Percentiles rank a stretch among this genome's conserved stretches.
Evolutionary conservation across 768 basidiomycete genomes (phyloP).

Genomic region (Chalciporus sphaerocephalus): DNA sequence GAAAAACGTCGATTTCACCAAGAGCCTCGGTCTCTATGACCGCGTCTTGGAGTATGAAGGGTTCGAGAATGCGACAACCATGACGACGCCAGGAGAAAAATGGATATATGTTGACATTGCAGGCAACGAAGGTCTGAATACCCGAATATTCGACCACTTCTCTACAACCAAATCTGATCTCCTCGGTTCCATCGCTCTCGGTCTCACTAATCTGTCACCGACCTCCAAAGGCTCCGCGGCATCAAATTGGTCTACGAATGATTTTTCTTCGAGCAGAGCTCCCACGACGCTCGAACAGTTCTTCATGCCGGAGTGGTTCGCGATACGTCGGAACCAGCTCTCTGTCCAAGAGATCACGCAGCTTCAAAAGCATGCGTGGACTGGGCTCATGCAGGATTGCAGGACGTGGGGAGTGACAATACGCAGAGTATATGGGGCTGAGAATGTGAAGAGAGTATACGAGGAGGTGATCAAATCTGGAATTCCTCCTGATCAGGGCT

Average conservation of each 20-base stretch:
- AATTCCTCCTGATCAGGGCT: slow-evolving; percentile 51
- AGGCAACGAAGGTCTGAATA: slow-evolving; percentile 50
- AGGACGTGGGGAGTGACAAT: slow-evolving; percentile 48
- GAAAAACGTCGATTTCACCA: slow-evolving; percentile 52
- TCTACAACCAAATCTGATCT: slow-evolving; percentile 22
- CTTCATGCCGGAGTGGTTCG: slow-evolving; percentile 70
- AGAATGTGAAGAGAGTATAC: slow-evolving; percentile 48
- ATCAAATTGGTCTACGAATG: slow-evolving; percentile 39
- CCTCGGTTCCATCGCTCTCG: slow-evolving; percentile 44
- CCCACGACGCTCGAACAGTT: slow-evolving; percentile 43
- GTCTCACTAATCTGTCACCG: slow-evolving; percentile 54
- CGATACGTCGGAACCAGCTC: slow-evolving; percentile 47
- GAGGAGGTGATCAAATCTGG: slow-evolving; percentile 41
- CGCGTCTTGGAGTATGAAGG: slow-evolving; percentile 52
- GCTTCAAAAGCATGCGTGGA: slow-evolving; percentile 56
- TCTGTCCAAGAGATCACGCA: slow-evolving; percentile 42
- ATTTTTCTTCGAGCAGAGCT: slow-evolving; percentile 19
- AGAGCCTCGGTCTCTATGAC: slow-evolving; percentile 51
- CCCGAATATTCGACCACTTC: slow-evolving; percentile 40
- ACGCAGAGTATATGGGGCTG: slow-evolving; percentile 44
- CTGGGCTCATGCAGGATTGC: slow-evolving; percentile 54
- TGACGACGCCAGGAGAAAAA: slow-evolving; percentile 30
- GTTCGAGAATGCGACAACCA: slow-evolving; percentile 32
- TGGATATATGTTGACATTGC: slow-evolving; percentile 67
- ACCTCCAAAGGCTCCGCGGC: slow-evolving; percentile 31